Percentiles rank a stretch among this genome's conserved stretches.
Evolutionary conservation across 2,329 filamentous ascomycete genomes (phyloP).

Genomic region (Exserohilum turcica): DNA sequence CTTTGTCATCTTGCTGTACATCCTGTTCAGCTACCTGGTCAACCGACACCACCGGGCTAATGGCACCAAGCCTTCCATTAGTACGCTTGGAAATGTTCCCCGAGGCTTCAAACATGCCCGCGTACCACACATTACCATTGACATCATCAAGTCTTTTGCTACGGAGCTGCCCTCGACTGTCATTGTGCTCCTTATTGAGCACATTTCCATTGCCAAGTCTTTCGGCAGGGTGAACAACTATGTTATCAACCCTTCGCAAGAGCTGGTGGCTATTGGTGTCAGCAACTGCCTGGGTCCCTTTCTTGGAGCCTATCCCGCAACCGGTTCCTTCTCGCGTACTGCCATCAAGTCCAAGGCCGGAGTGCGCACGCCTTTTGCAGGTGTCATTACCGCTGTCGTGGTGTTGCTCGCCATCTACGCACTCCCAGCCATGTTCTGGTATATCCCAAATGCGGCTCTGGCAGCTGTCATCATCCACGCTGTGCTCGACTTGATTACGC

Average conservation of each 20-base stretch:
- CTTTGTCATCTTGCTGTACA: conserved; percentile 91
- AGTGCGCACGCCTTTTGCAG: conserved; percentile 87
- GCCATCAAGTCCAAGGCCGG: conserved; percentile 98
- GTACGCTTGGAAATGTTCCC: conserved; percentile 76
- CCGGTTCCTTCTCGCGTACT: conserved; percentile 93
- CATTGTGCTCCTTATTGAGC: conserved; percentile 92
- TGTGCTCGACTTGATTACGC: conserved; percentile 88
- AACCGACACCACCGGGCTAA: conserved; percentile 63
- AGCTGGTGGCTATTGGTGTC: conserved; percentile 91
- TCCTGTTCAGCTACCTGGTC: conserved; percentile 83
- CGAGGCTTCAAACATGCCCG: conserved; percentile 83
- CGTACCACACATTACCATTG: conserved; percentile 69
- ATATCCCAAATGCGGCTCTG: conserved; percentile 82
- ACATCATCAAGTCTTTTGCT: conserved; percentile 71
- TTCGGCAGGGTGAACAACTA: conserved; percentile 97
- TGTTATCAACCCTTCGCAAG: conserved; percentile 93
- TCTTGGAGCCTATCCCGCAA: conserved; percentile 87
- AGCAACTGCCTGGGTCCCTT: conserved; percentile 90
- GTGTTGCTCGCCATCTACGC: conserved; percentile 92
- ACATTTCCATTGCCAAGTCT: conserved; percentile 96
- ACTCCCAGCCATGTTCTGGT: conserved; percentile 88
- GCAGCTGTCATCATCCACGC: conserved; percentile 95
- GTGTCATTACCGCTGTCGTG: conserved; percentile 82
- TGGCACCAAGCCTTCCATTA: conserved; percentile 65
- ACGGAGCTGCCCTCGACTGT: conserved; percentile 80